Base-by-base conservation (phyloP, 192 early-diverging fungal species). In the Coemansia sp. region DNA sequence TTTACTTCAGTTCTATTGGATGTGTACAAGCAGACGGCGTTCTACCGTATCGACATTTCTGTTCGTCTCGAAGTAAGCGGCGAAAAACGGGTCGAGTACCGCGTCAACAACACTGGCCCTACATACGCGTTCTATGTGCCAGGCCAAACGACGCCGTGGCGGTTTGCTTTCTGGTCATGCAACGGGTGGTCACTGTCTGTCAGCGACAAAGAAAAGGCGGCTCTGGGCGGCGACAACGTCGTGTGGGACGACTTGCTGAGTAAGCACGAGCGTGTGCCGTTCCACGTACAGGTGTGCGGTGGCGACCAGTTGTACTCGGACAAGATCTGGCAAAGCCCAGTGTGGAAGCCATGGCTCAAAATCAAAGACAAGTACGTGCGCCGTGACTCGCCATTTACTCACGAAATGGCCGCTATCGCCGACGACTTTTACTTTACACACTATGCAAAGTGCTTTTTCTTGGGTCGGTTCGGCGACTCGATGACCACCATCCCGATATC, bases 281-380 rank as follows among this genome's bases (percentile, higher is more conserved):
- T 87, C 67, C 87, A 90, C 58, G 84, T 88, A 18, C 82, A 88
- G 74, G 76, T 90, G 48, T 87, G 89, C 40, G 89, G 89, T 20
- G 89, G 89, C 51, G 89, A 90, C 71, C 89, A 90, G 64, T 73
- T 90, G 14, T 90, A 90, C 52, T 69, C 84, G 21, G 89, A 90
- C 69, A 56, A 64, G 24, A 54, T 90, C 48, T 82, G 86, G 74
- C 52, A 83, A 4, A 71, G 85, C 14, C 65, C 71, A 0, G 76
- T 84, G 51, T 85, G 88, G 84, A 78, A 68, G 51, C 83, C 84
- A 10, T 90, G 86, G 86, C 64, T 85, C 46, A 51, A 66, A 6
- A 79, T 82, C 58, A 68, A 71, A 28, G 76, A 77, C 55, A 76
- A 85, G 48, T 71, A 83, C 26, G 77, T 63, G 18, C 71, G 88